Conservation (phyloP, 805 yeast species). For the Candida vartiovaarae region DNA sequence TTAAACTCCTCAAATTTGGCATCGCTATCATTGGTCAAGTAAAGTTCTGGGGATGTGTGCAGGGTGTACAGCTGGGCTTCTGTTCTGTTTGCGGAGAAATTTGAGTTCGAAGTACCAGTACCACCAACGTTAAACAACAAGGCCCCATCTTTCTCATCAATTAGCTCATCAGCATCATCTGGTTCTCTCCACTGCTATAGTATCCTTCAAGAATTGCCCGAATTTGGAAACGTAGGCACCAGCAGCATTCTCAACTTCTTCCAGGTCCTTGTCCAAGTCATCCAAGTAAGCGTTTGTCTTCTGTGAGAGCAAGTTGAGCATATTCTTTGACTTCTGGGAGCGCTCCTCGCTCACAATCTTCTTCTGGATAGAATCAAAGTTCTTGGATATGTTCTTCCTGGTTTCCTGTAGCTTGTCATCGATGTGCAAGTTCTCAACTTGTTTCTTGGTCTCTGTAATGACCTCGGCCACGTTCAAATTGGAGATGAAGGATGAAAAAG, state of each 20-base stretch:
- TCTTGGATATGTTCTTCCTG: constrained; percentile 7
- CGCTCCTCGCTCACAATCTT: constrained; percentile 13
- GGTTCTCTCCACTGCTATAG: constrained; percentile 25
- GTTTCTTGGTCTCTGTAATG: constrained; percentile 20
- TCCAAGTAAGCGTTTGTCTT: constrained; percentile 62
- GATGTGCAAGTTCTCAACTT: constrained; percentile 18
- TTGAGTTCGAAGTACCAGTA: constrained; percentile 15
- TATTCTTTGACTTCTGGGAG: constrained; percentile 8
- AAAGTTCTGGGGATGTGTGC: constrained; percentile 35
- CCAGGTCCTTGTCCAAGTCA: constrained; percentile 66
- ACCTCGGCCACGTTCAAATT: constrained; percentile 30
- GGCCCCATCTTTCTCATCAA: constrained; percentile 29
- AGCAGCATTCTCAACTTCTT: constrained; percentile 64
- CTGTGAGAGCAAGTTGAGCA: constrained; percentile 8
- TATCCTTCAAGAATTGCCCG: constrained; percentile 45
- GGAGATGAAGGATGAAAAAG: constrained; percentile 27
- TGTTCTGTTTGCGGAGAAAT: constrained; percentile 41
- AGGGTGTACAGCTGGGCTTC: constrained; percentile 57
- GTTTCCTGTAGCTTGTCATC: constrained; percentile 12
- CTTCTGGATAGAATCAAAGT: constrained; percentile 9
- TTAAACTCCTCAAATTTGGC: constrained; percentile 29
- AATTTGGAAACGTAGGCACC: constrained; percentile 50
- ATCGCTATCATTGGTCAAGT: constrained; percentile 24
- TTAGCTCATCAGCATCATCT: constrained; percentile 16
- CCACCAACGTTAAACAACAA: constrained; percentile 37